These are phyloP conservation scores for Pseudogymnoascus sp. DNA, from an alignment of 2,329 filamentous ascomycete genomes.

Conservation along the genomic window DNA sequence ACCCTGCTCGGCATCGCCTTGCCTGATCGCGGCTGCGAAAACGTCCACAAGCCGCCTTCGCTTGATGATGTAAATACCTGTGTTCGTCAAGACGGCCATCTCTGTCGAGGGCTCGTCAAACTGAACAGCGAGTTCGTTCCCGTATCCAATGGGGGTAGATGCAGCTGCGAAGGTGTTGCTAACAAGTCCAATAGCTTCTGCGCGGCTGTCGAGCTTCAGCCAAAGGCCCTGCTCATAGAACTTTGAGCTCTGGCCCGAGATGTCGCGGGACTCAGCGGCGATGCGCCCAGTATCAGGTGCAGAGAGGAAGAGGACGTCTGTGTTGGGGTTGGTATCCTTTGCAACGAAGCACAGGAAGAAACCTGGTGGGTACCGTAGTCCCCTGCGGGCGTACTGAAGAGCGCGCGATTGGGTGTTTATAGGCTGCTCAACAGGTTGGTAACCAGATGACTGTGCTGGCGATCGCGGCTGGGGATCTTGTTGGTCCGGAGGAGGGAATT, in stretches of 20 bases:
- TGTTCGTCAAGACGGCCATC: conserved; percentile 86
- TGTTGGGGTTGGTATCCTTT: conserved; percentile 51
- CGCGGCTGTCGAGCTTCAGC: conserved; percentile 66
- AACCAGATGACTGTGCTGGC: conserved; percentile 24
- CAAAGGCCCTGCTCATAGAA: conserved; percentile 78
- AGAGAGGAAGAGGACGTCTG: conserved; percentile 72
- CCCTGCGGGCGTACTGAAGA: conserved; percentile 45
- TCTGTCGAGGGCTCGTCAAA: conserved; percentile 79
- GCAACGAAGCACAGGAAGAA: conserved; percentile 83
- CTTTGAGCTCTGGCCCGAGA: conserved; percentile 23
- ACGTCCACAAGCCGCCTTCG: conserved; percentile 83
- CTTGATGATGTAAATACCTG: conserved; percentile 79
- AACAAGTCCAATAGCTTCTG: conserved; percentile 73
- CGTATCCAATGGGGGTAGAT: conserved; percentile 68
- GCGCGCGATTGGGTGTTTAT: conserved; percentile 39
- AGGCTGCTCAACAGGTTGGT: conserved; percentile 21
- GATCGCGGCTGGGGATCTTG: conserved; percentile 28
- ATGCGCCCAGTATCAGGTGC: conserved; percentile 86
- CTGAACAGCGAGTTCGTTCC: conserved; percentile 94
- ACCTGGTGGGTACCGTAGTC: conserved; percentile 69
- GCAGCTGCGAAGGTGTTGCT: conserved; percentile 67
- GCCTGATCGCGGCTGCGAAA: conserved; percentile 75
- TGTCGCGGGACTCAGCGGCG: conserved; percentile 45
- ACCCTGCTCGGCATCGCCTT: conserved; percentile 68
- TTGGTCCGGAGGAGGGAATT: conserved; percentile 67